phyloP scores from a whole-genome alignment of 352 stramenopile genomes.

The Ochromonadaceae sp. region DNA sequence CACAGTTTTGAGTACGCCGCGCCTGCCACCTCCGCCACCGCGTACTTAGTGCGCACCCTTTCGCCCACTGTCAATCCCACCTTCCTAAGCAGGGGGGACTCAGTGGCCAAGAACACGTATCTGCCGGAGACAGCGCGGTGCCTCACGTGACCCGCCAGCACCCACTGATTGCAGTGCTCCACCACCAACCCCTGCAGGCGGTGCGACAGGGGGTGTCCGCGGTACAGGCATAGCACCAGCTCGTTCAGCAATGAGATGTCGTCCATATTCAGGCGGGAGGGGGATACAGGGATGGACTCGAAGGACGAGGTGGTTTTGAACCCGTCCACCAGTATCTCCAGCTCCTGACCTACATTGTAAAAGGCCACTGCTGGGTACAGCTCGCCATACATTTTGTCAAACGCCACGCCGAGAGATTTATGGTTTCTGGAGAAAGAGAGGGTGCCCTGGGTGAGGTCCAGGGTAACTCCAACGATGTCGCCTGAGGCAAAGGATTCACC shows the following conservation, averaged over 20 bases:
- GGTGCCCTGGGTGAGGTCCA: slow-evolving; percentile 62
- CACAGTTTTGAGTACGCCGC: slow-evolving; percentile 1
- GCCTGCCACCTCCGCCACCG: slow-evolving; percentile 5
- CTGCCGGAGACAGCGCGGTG: neutral
- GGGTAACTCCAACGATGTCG: slow-evolving; percentile 49
- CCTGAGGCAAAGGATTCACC: slow-evolving; percentile 58
- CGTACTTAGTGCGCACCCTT: slow-evolving; percentile 7
- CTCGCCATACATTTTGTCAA: slow-evolving; percentile 69
- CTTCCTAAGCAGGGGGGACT: slow-evolving; percentile 3
- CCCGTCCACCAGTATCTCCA: neutral
- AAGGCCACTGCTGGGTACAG: slow-evolving; percentile 75
- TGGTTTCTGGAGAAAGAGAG: slow-evolving; percentile 66
- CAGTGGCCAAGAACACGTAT: neutral
- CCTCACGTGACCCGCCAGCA: neutral
- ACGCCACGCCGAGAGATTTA: slow-evolving; percentile 55
- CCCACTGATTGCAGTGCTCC: slow-evolving; percentile 14
- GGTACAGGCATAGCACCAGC: neutral
- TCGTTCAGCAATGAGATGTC: slow-evolving; percentile 1
- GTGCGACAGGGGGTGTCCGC: neutral
- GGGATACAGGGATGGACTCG: slow-evolving; percentile 10
- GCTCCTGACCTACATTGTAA: slow-evolving; percentile 45
- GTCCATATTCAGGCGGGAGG: neutral
- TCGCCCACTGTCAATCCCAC: slow-evolving; percentile 3
- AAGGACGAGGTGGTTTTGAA: neutral
- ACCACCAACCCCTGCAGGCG: neutral